Evolutionary conservation across 2,329 filamentous ascomycete species (phyloP), one percentile per base, ranked within the genome.

Genomic region (Esteya vermicola): DNA sequence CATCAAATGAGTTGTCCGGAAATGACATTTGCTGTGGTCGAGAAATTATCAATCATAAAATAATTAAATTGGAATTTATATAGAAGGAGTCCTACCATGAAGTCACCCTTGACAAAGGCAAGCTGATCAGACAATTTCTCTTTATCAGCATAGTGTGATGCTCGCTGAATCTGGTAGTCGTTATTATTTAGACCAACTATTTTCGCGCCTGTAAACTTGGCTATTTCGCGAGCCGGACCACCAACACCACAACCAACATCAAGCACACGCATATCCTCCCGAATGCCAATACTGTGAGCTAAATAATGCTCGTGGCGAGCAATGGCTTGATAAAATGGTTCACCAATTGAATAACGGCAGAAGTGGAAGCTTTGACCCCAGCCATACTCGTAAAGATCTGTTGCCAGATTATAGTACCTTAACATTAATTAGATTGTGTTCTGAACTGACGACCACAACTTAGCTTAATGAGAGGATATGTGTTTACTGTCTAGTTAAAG

Each of bases 21-120:
- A 96, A 96, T 19, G 78, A 78, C 85, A 96, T 93, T 78, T 94
- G 86, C n/a, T n/a, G n/a, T n/a, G n/a, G n/a, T n/a, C n/a, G n/a
- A n/a, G n/a, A n/a, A n/a, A n/a, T n/a, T n/a, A n/a, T n/a, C n/a
- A n/a, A n/a, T n/a, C n/a, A n/a, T n/a, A n/a, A n/a, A n/a, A n/a
- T n/a, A n/a, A n/a, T n/a, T n/a, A n/a, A n/a, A n/a, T n/a, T n/a
- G n/a, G n/a, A n/a, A n/a, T n/a, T n/a, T n/a, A n/a, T n/a, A n/a
- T n/a, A n/a, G n/a, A n/a, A n/a, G n/a, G n/a, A n/a, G n/a, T n/a
- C n/a, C n/a, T n/a, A n/a, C n/a, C 89, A 96, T 96, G 60, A 98
- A 98, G 56, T 96, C 89, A 39, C 88, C 89, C 73, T 96, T 95
- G 56, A 85, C 81, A 53, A 85, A 96, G 47, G 71, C 72, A 50